Percentiles rank a stretch among this genome's conserved stretches.
phyloP scores from a whole-genome alignment of 345 rosid genomes.

The Gossypium australe region DNA sequence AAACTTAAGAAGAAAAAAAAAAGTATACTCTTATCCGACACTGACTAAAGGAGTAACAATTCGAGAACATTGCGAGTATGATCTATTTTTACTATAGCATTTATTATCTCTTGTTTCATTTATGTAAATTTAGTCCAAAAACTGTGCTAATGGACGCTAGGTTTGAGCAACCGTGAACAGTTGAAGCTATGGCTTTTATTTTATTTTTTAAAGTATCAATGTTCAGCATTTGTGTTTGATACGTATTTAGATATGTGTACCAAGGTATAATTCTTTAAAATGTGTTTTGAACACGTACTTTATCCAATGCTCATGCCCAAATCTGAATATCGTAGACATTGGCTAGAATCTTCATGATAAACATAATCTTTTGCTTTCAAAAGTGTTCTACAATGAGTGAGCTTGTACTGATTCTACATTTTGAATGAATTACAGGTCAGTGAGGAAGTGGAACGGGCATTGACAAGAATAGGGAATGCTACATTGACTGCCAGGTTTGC shows the following conservation, averaged over 20 bases:
- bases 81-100: background rate
- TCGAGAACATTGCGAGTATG: background rate
- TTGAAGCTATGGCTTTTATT: background rate
- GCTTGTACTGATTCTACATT: conserved; percentile 8
- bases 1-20: too few relatives aligned
- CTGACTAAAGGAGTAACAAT: too few relatives aligned
- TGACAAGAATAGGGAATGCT: conserved; percentile 60
- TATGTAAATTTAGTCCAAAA: background rate
- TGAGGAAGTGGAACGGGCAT: conserved; percentile 90
- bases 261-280: background rate
- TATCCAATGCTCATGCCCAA: too few relatives aligned
- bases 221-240: background rate
- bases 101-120: background rate
- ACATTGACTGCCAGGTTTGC: conserved; percentile 49
- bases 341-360: background rate
- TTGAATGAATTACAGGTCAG: conserved; percentile 54
- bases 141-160: background rate
- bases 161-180: background rate
- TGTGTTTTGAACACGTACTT: background rate
- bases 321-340: background rate
- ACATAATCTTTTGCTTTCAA: background rate
- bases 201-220: background rate
- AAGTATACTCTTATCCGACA: too few relatives aligned
- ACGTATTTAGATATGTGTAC: background rate
- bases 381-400: background rate